Base-by-base conservation (phyloP, 768 basidiomycete genomes). In the Amanita subjunquillea region DNA sequence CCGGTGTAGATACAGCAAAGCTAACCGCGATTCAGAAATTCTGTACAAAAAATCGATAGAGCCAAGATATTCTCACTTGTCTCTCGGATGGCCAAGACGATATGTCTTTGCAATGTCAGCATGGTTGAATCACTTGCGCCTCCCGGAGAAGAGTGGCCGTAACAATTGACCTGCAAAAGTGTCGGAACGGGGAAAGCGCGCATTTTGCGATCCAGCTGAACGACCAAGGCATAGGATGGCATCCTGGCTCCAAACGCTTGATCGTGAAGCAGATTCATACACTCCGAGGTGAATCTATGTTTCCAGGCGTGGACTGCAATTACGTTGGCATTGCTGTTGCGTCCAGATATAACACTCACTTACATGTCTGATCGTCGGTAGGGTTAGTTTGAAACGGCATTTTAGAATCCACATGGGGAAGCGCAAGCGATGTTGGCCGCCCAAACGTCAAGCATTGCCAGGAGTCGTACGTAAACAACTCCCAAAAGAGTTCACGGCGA, bases 211-310 rank as follows among this genome's bases (percentile, higher is more conserved):
- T 84, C 82, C 38, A 84, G 68, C 54, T 83, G 81, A n/a, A 83
- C 68, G 15, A 85, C 74, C 0, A 80, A 82, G 9, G 79, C 74
- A 54, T 85, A 85, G 9, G 79, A 79, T 17, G 83, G 83, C 50
- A 77, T 78, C 64, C 79, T 82, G 23, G 83, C 83, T 8, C 81
- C 82, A 55, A 82, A 85, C 0, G 83, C 83, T 63, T 85, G 82
- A 57, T 85, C 83, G 55, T 83, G 80, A 50, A 85, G 72, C 5
- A 80, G 66, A 36, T 78, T 78, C 79, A 85, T 81, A 59, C 83
- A 85, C 60, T 84, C 81, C 1, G 80, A 78, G 17, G 75, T 69
- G 55, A 83, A 85, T 27, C 79, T 74, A 58, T 85, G 82, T 65
- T 85, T 85, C 83, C 83, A 85, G 20, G 77, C 72, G 55, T 82